phyloP scores from a whole-genome alignment of 768 basidiomycete species.

The Cystofilobasidium bisporidii region DNA sequence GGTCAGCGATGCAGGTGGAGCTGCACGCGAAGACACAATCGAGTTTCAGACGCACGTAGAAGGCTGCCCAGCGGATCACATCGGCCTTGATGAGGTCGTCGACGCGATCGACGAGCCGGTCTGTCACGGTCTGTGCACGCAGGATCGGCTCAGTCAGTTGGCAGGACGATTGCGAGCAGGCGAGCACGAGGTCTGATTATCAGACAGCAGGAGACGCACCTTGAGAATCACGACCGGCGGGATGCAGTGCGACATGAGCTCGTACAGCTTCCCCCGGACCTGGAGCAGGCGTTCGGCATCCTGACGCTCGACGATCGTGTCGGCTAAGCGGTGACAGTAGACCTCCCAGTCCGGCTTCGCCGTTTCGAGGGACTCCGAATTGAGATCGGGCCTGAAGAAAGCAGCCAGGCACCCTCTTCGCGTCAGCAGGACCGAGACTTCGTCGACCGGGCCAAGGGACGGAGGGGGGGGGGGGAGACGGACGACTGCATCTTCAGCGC shows the following conservation, averaged over 20 bases:
- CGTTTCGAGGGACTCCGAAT: conserved; percentile 49
- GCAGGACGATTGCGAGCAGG: no score
- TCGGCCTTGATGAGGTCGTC: conserved; percentile 85
- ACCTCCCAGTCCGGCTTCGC: conserved; percentile 99
- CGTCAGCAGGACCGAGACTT: no score
- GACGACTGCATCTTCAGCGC: conserved; percentile 95
- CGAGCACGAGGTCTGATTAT: no score
- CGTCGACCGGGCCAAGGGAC: no score
- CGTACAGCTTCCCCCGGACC: conserved; percentile 85
- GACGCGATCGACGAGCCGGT: conserved; percentile 71
- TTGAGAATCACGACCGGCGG: conserved; percentile 85
- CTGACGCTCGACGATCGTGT: conserved; percentile 81
- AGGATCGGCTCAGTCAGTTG: no score
- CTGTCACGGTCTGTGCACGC: conserved; percentile 75
- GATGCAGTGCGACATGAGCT: conserved; percentile 91
- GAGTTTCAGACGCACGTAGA: conserved; percentile 57
- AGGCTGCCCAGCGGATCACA: conserved; percentile 95
- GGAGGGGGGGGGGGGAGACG: conserved; percentile 34
- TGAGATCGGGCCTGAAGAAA: conserved; percentile 60
- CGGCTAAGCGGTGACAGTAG: conserved; percentile 84
- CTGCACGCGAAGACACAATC: neutral
- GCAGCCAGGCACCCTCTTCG: neutral
- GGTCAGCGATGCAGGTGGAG: no score
- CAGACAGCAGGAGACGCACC: conserved; percentile 49
- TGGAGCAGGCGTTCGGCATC: conserved; percentile 80